Evolutionary conservation across 164 flowering plant genomes (phyloP), one percentile per base, ranked within the genome.

Genomic region (Tinospora cordifolia): DNA sequence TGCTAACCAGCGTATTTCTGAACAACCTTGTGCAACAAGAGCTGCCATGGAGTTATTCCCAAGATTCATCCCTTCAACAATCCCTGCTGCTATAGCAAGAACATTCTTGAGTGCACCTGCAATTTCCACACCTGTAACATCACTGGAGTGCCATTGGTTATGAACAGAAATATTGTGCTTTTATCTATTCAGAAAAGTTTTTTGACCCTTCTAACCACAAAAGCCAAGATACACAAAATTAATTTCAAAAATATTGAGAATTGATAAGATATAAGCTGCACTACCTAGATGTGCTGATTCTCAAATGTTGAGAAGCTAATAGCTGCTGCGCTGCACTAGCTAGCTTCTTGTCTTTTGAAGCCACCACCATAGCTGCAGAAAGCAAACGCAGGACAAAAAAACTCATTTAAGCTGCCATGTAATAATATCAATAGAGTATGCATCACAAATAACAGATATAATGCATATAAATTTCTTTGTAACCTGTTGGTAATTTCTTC

Each of bases 101-200:
- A 93, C 98, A 80, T 93, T 91, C 83, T 93, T 93, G n/a, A 93
- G 87, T 34, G 98, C 97, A 78, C 98, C 97, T 72, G 97, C 98
- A 80, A 93, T 93, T 85, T 93, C 98, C 75, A 91, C 98, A 80
- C 97, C 97, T 87, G 90, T 91, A 79, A 93, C 98, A 87, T 93
- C 98, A 82, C 98, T 91, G 94, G 72, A 79, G 77, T 79, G 85
- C 82, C 81, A 87, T 80, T 83, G 79, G 85, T 87, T 84, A 87
- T 71, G 68, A 82, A 78, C 77, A 79, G 79, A 75, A 74, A 3
- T 6, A 8, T 24, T 65, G 68, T 27, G 40, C 21, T 63, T 0
- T 34, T 5, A 15, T 12, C 40, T 30, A 14, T 13, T 19, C 14
- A 63, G 24, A 63, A 63, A 30, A 34, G 19, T 44, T 46, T 15